Percentiles rank a stretch among this genome's conserved stretches.
phyloP scores from a whole-genome alignment of 1,284 basidiomycete genomes.

The Naganishia albida region DNA sequence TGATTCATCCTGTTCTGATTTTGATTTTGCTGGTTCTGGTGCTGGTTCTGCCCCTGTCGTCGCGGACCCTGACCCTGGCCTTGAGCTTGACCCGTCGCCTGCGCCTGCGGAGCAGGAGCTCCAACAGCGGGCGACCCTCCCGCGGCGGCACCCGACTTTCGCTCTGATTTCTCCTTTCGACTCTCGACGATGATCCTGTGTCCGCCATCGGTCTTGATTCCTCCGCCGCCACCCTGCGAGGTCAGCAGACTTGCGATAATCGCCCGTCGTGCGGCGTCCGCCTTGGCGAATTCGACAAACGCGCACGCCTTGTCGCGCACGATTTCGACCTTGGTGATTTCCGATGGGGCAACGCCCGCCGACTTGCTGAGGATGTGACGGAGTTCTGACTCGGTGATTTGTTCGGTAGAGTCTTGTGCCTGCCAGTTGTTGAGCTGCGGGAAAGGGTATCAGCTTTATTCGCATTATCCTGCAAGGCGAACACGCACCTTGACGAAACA shows the following conservation, averaged over 20 bases:
- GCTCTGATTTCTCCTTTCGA: constrained; percentile 80
- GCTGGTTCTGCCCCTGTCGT: constrained; percentile 20
- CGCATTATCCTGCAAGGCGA: not conserved
- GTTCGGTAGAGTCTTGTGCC: constrained; percentile 59
- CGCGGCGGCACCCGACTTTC: constrained; percentile 44
- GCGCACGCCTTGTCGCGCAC: constrained; percentile 87
- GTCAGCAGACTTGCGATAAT: constrained; percentile 70
- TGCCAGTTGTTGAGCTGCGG: constrained; percentile 54
- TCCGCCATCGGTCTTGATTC: constrained; percentile 67
- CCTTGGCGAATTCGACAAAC: constrained; percentile 81
- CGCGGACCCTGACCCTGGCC: constrained; percentile 15
- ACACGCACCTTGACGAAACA: constrained; percentile 82
- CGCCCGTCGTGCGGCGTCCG: constrained; percentile 81
- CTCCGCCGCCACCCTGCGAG: constrained; percentile 78
- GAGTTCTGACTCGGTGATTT: constrained; percentile 66
- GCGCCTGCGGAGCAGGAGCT: not conserved
- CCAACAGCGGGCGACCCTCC: constrained; percentile 5
- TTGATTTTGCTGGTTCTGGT: constrained; percentile 15
- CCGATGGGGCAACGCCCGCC: constrained; percentile 66
- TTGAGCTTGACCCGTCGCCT: not conserved
- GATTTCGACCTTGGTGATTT: constrained; percentile 84
- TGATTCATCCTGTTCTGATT: constrained; percentile 15
- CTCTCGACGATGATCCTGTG: constrained; percentile 78
- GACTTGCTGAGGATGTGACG: constrained; percentile 58
- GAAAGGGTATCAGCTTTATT: constrained; percentile 28